These are phyloP conservation scores for Silene uniflora DNA, from an alignment of 148 eudicot genomes.

Conservation along the genomic window DNA sequence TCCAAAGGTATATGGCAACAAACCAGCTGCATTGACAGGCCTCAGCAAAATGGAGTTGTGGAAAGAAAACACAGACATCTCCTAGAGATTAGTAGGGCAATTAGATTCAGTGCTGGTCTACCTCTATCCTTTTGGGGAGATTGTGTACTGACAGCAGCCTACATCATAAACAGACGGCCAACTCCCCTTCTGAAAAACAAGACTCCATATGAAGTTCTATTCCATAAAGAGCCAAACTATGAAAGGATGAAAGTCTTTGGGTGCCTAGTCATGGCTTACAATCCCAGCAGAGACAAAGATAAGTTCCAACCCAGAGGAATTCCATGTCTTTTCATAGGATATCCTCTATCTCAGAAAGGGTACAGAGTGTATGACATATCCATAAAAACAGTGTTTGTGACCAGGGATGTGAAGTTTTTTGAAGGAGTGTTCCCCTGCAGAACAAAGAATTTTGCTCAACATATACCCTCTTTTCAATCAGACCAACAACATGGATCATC, in stretches of 20 bases:
- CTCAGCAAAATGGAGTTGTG: conserved; percentile 8
- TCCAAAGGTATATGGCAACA: not conserved
- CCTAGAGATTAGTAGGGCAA: not conserved
- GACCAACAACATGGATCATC: too few species aligned
- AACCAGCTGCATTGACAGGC: not conserved
- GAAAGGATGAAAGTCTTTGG: too few species aligned
- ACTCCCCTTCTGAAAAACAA: not conserved
- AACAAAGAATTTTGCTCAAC: not conserved
- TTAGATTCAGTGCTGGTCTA: not conserved
- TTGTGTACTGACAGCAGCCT: not conserved
- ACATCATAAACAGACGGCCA: not conserved
- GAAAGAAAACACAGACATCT: not conserved
- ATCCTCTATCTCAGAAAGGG: not conserved
- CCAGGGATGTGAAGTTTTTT: not conserved
- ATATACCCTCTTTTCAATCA: too few species aligned
- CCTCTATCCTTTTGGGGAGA: not conserved
- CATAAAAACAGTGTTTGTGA: not conserved
- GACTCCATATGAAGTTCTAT: not conserved
- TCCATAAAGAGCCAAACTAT: not conserved
- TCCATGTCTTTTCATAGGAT: not conserved
- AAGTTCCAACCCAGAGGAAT: not conserved
- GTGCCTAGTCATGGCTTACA: not conserved
- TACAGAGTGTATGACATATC: not conserved
- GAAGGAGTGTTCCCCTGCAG: not conserved
- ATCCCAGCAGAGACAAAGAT: not conserved